A percentile compares a stretch with the other conserved stretches of the same genome.
These are phyloP conservation scores for Trypanosoma grayi DNA, from an alignment of 208 protist genomes.

Conservation along the genomic window DNA sequence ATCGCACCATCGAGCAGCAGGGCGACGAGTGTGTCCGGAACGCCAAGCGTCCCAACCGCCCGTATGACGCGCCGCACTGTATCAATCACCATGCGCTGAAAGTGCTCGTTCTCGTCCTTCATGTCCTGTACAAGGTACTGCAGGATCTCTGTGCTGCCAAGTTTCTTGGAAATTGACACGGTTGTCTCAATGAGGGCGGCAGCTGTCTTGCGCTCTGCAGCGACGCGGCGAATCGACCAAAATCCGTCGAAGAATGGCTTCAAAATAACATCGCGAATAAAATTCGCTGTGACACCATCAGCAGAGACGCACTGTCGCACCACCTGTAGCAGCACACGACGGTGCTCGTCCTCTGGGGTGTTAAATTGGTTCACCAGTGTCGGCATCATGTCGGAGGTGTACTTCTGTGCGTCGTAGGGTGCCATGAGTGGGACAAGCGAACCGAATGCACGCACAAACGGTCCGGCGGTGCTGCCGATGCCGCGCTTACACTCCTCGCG, in stretches of 20 bases:
- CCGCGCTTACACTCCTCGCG: constrained; percentile 93
- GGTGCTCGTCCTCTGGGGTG: constrained; percentile 98
- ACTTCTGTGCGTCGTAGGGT: constrained; percentile 94
- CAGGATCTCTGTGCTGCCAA: constrained; percentile 94
- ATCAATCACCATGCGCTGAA: constrained; percentile 95
- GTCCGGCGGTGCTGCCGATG: constrained; percentile 94
- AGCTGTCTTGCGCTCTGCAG: constrained; percentile 94
- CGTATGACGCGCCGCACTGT: constrained; percentile 88
- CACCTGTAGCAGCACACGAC: constrained; percentile 98
- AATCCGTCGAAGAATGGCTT: constrained; percentile 93
- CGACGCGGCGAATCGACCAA: constrained; percentile 96
- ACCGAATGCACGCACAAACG: constrained; percentile 99
- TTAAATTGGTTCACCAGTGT: constrained; percentile 94
- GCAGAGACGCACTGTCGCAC: constrained; percentile 98
- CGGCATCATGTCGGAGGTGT: constrained; percentile 96
- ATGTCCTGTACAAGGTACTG: constrained; percentile 94
- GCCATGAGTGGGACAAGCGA: constrained; percentile 99
- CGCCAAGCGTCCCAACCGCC: constrained; percentile 80
- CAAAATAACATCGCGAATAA: constrained; percentile 92
- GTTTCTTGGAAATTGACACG: constrained; percentile 94
- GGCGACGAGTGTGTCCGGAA: constrained; percentile 92
- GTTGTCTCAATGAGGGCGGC: constrained; percentile 95
- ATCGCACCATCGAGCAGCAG: constrained; percentile 97
- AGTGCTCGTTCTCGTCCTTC: constrained; percentile 98
- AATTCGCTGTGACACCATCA: constrained; percentile 94